Evolutionary conservation across 1,284 basidiomycete species (phyloP), one percentile per base, ranked within the genome.

Genomic region (Irpex rosettiformis): DNA sequence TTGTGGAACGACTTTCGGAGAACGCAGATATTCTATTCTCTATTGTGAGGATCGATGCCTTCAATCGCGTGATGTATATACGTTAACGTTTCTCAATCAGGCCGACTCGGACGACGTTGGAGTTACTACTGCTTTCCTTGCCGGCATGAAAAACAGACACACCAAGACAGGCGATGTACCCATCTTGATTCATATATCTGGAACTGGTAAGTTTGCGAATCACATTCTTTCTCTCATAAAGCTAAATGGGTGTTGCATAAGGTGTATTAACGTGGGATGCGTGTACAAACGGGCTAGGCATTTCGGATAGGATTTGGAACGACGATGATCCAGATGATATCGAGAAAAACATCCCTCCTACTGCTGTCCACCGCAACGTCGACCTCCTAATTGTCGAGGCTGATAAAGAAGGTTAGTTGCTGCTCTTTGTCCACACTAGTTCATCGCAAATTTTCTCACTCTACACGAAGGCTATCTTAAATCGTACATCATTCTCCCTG

Each of bases 181-280:
- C 3, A 74, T 78, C 40, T 72, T 81, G 42, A 83, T 85, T 25
- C 82, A 85, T 56, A 83, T 82, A 0, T 82, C 83, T 60, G 62
- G 79, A 69, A 47, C 43, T 22, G 33, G 33, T 37, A n/a, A n/a
- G 33, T 37, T 6, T 37, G 16, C 33, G 6, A 37, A 7, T 6
- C 43, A 22, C 13, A 7, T 5, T 47, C 8, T 47, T 18, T 47
- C 43, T 18, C 8, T 22, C 43, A 47, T 37, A 7, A 37, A 37
- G 33, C 33, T 37, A 6, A 37, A 10, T 47, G 43, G 6, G 21
- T 47, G 33, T 18, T 48, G 13, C n/a, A 27, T 8, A 37, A 47
- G 43, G 53, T 10, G 28, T 55, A 7, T 29, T 58, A n/a, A 51
- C 53, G 6, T 13, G 43, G 18, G 42, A 30, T 7, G 24, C 62